These are phyloP conservation scores for Earliella scabrosa DNA, from an alignment of 1,284 basidiomycete genomes.

Conservation along the genomic window DNA sequence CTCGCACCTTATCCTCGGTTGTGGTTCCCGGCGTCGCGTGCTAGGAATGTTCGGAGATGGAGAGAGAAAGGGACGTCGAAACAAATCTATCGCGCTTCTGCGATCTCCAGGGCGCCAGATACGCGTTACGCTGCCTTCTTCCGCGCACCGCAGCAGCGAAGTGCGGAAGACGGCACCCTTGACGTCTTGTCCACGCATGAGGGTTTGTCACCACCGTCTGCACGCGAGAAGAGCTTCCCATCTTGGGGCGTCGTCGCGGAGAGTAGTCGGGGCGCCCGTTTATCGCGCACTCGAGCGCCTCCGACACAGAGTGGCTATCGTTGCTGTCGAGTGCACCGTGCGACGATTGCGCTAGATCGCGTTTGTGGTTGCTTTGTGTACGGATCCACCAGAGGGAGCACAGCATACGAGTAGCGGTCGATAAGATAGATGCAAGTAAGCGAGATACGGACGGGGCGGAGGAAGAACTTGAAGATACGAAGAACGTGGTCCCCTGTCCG, in stretches of 20 bases:
- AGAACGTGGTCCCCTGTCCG: too few relatives aligned
- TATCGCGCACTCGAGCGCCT: too few relatives aligned
- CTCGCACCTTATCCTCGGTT: conserved; percentile 52
- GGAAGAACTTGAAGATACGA: too few relatives aligned
- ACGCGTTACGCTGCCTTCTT: not conserved
- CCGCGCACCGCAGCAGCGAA: not conserved
- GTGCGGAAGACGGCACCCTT: not conserved
- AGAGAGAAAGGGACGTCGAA: not conserved
- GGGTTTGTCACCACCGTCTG: too few relatives aligned
- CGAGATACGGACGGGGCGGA: too few relatives aligned
- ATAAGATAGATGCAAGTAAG: too few relatives aligned
- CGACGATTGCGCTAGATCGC: too few relatives aligned
- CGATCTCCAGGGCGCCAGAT: not conserved
- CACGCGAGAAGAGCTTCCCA: not conserved
- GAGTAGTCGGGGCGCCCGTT: conserved; percentile 17
- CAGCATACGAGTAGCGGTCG: too few relatives aligned
- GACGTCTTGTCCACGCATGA: not conserved
- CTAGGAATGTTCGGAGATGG: conserved; percentile 31
- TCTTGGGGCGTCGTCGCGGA: conserved; percentile 8
- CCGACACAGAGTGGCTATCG: not conserved
- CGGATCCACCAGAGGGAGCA: too few relatives aligned
- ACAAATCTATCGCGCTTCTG: not conserved
- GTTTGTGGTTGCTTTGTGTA: not conserved
- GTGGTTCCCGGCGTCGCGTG: conserved; percentile 37
- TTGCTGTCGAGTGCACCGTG: too few relatives aligned